Percentiles rank a stretch among this genome's conserved stretches.
Conservation (phyloP, 1,139 yeast genomes). For the Nakaseomyces delphensis region DNA sequence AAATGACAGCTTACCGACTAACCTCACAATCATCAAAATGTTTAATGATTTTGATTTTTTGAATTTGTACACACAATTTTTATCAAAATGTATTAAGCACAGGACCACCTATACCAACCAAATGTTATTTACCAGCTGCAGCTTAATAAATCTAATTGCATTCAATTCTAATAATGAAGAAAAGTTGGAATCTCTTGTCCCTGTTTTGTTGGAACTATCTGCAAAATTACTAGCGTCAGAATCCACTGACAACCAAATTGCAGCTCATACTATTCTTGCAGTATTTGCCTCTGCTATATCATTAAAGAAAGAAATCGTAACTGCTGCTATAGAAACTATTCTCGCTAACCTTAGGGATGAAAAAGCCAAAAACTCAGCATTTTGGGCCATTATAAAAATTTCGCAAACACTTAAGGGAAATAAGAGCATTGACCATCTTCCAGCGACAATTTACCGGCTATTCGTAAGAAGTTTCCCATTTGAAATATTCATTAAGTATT, state of each 20-base stretch:
- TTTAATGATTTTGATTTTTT: conserved; percentile 63
- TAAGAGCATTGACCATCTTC: conserved; percentile 34
- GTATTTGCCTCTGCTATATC: conserved; percentile 71
- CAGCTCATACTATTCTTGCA: conserved; percentile 73
- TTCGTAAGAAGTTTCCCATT: conserved; percentile 23
- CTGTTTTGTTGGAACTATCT: conserved; percentile 48
- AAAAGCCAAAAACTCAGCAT: conserved; percentile 35
- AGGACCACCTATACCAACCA: conserved; percentile 58
- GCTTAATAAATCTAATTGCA: conserved; percentile 58
- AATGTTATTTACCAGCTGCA: conserved; percentile 68
- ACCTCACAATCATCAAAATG: conserved; percentile 60
- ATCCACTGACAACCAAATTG: conserved; percentile 61
- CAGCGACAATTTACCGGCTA: conserved; percentile 32
- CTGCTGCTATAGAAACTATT: conserved; percentile 65
- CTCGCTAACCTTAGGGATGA: conserved; percentile 38
- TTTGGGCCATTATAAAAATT: conserved; percentile 34
- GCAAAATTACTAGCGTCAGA: conserved; percentile 45
- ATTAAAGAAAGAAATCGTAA: conserved; percentile 50
- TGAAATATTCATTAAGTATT: conserved; percentile 22
- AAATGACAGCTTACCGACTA: conserved; percentile 54
- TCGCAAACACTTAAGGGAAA: conserved; percentile 36
- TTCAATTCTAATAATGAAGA: conserved; percentile 38
- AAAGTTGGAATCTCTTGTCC: conserved; percentile 38
- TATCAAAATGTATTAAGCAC: conserved; percentile 47
- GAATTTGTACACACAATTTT: conserved; percentile 53